Percentiles rank a stretch among this genome's conserved stretches.
Evolutionary conservation across 495 filamentous ascomycete genomes (phyloP).

Genomic region (Talaromyces nanjingensis): DNA sequence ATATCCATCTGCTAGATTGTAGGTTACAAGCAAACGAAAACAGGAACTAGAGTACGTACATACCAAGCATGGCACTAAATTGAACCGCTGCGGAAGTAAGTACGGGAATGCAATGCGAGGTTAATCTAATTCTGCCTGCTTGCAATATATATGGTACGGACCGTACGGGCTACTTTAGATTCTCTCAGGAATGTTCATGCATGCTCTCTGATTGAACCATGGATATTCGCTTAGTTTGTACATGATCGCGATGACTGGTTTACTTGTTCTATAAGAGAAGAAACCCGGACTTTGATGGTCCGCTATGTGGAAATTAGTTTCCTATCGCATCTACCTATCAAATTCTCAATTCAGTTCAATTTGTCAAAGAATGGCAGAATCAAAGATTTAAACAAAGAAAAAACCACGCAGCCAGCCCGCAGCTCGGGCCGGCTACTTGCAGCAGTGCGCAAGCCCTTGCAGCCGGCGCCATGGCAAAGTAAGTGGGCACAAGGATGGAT

Average conservation of each 20-base stretch:
- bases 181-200: neutral
- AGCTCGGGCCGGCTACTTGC: constrained; percentile 4
- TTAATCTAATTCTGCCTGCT: constrained; percentile 9
- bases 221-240: neutral
- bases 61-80: neutral
- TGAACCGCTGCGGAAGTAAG: constrained; percentile 6
- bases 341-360: neutral
- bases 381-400: neutral
- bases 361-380: neutral
- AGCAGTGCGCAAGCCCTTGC: neutral
- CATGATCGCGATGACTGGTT: neutral
- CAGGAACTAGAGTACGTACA: neutral
- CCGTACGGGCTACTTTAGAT: neutral
- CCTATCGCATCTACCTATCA: neutral
- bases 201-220: neutral
- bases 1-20: neutral
- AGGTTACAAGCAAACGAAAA: neutral
- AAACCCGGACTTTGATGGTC: neutral
- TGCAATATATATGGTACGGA: neutral
- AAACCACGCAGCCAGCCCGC: constrained; percentile 1
- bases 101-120: constrained; percentile 14
- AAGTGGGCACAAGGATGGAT: neutral
- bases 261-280: neutral
- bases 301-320: neutral
- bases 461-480: neutral